Conservation (phyloP, 192 early-diverging fungal species). For the Neocallimastix lanati region DNA sequence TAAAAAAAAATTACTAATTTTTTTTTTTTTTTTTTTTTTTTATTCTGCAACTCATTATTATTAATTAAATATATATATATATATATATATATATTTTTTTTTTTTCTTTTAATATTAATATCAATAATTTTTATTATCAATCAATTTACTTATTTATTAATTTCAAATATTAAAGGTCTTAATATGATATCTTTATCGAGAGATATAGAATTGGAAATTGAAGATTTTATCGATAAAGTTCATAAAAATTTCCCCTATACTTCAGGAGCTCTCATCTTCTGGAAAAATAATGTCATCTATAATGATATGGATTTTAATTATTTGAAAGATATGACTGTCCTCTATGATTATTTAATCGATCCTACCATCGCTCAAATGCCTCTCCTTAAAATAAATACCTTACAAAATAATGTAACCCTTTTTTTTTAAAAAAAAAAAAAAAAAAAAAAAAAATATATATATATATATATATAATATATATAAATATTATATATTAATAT, state of each 20-base stretch:
- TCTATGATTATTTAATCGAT: not conserved
- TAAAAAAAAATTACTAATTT: no score
- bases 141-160: not conserved
- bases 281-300: not conserved
- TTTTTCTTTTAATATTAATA: no score
- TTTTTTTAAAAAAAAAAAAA: no score
- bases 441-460: no score
- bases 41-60: no score
- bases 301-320: not conserved
- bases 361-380: not conserved
- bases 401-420: not conserved
- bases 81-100: no score
- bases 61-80: no score
- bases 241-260: not conserved
- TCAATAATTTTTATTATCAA: no score
- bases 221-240: not conserved
- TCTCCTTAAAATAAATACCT: not conserved
- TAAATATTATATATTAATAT: no score
- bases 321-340: not conserved
- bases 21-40: no score
- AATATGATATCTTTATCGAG: not conserved
- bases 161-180: not conserved
- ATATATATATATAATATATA: no score
- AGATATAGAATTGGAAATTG: not conserved
- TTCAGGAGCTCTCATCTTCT: not conserved